phyloP scores from a whole-genome alignment of 805 yeast species.

The Diddensiella caesifluorescens region DNA sequence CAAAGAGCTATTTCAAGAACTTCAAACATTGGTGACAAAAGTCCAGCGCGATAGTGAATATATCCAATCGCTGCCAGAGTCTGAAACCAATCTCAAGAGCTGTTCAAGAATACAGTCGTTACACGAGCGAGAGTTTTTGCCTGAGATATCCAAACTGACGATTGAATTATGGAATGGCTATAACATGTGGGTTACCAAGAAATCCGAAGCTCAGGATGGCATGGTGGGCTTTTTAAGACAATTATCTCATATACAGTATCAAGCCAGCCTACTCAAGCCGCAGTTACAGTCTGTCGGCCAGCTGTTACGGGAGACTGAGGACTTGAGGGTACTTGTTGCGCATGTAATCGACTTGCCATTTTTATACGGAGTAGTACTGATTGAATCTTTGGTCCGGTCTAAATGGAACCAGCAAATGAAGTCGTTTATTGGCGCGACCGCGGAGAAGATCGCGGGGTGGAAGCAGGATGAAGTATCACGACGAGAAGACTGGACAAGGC shows the following conservation, averaged over 20 bases:
- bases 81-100: constrained; percentile 19
- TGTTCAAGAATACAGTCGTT: constrained; percentile 20
- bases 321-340: constrained; percentile 29
- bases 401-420: constrained; percentile 27
- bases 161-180: constrained; percentile 21
- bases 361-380: constrained; percentile 33
- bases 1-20: constrained; percentile 23
- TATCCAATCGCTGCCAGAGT: constrained; percentile 19
- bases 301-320: constrained; percentile 26
- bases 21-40: constrained; percentile 23
- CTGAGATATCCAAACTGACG: constrained; percentile 22
- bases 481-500: constrained; percentile 58
- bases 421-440: constrained; percentile 22
- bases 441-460: constrained; percentile 54
- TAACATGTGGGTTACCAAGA: constrained; percentile 8
- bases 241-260: constrained; percentile 28
- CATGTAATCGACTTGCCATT: constrained; percentile 34
- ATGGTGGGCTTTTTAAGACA: constrained; percentile 13
- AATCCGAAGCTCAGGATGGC: constrained; percentile 8
- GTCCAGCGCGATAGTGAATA: constrained; percentile 25
- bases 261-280: constrained; percentile 26
- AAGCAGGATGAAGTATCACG: constrained; percentile 51
- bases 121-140: constrained; percentile 30
- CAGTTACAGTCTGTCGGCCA: constrained; percentile 23
- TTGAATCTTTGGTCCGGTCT: constrained; percentile 32